phyloP scores from a whole-genome alignment of 495 filamentous ascomycete genomes.

The Evernia prunastri region DNA sequence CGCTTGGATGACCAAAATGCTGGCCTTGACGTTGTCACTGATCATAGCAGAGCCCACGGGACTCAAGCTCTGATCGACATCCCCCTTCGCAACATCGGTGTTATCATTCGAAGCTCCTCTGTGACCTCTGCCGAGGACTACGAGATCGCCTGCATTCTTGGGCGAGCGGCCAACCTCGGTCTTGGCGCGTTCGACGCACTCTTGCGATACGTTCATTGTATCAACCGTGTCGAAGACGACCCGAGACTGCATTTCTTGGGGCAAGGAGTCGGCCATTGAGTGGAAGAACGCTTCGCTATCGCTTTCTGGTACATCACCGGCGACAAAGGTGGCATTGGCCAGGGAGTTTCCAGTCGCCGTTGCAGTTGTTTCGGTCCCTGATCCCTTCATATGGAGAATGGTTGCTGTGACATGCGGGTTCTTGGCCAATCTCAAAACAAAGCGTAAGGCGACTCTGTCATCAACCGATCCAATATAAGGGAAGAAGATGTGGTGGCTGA shows the following conservation, averaged over 20 bases:
- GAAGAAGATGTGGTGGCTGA: constrained; percentile 78
- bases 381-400: constrained; percentile 48
- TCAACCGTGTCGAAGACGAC: constrained; percentile 48
- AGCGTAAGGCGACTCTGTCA: constrained; percentile 70
- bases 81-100: constrained; percentile 32
- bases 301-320: neutral
- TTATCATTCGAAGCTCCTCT: neutral
- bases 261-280: constrained; percentile 54
- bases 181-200: constrained; percentile 37
- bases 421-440: constrained; percentile 73
- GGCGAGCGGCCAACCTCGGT: constrained; percentile 54
- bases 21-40: constrained; percentile 55
- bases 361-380: constrained; percentile 20
- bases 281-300: constrained; percentile 48
- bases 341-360: constrained; percentile 29
- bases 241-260: constrained; percentile 49
- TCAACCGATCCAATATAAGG: constrained; percentile 83
- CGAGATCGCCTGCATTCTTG: constrained; percentile 69
- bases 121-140: constrained; percentile 62
- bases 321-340: neutral
- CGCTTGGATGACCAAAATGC: constrained; percentile 74
- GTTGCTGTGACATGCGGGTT: constrained; percentile 72
- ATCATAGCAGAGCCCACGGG: constrained; percentile 58
- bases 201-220: constrained; percentile 4
- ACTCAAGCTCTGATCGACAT: constrained; percentile 60